Evolutionary conservation across 352 stramenopile species (phyloP), one percentile per base, ranked within the genome.

Genomic region (Pythium plurisporium): DNA sequence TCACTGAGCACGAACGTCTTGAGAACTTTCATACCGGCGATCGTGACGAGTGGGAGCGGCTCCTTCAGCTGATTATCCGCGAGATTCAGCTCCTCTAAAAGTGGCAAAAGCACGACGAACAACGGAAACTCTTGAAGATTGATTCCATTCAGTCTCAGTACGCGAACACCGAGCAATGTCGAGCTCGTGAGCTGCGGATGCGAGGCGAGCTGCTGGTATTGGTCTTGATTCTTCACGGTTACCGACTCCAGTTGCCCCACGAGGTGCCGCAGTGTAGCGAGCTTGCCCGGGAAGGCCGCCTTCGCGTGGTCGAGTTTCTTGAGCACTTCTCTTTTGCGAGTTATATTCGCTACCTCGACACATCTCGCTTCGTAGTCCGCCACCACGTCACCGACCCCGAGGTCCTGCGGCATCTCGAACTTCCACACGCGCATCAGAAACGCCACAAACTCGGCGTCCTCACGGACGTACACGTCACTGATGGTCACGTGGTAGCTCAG

Each of bases 341-440:
- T 14, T 12, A 40, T 47, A 12, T 59, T 40, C 14, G 62, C 36
- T 53, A 48, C 2, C 52, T 72, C 22, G 27, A 71, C 61, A 55
- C 62, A 56, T 20, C 72, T 51, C 37, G 62, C 29, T 45, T 76
- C 40, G 41, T 71, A 69, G 34, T 69, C 68, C 14, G 58, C 52
- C 0, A 83, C 47, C 11, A 81, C 64, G 0, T 57, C 51, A 12
- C 23, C 40, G 6, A 72, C 12, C 3, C 14, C 19, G 2, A 40
- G 23, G 2, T 41, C 22, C 33, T 38, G 33, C 0, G 43, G 30
- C 0, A 56, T 6, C 19, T 87, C 64, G 53, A 89, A 79, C 5
- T 61, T 54, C 79, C 77, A 90, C 51, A 85, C 60, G 2, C 76
- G 76, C 71, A 87, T 69, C 8, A 91, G 50, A 45, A 75, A 87